Base-by-base conservation (phyloP, 768 basidiomycete genomes). In the Lactarius quietus region DNA sequence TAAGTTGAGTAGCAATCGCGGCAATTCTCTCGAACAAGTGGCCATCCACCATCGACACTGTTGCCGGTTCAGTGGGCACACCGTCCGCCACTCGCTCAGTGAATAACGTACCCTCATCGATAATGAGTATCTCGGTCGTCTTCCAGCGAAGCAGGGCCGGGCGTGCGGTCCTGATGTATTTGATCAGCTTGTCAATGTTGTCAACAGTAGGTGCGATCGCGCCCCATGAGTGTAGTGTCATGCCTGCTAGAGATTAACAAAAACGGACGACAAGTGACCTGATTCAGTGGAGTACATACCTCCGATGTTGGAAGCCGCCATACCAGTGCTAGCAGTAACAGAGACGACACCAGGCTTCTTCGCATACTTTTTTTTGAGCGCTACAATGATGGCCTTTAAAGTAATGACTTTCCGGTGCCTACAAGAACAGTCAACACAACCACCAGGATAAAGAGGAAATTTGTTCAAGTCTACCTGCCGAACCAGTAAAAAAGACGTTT, bases 21-120 rank as follows among this genome's bases (percentile, higher is more conserved):
- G 80, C 79, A 5, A 89, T 78, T 63, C 82, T 87, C 69, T 89
- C 83, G 61, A 88, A 86, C 15, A 85, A 69, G 23, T 79, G 73
- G 1, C 82, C 87, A 69, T 89, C 86, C 17, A 90, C 80, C 88
- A 89, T 89, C 1, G 88, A 89, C 1, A 87, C 86, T 89, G 9
- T 23, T 28, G 0, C 29, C 18, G 15, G 23, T 28, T 54, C 51
- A 10, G 56, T 41, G 28, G 23, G 29, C 5, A 23, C 38, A n/a
- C n/a, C n/a, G n/a, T 35, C 38, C 38, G 15, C n/a, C 10, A 1
- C 28, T 26, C 7, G 3, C 5, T 2, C n/a, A 23, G 38, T 18
- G 10, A 12, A 23, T 3, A 17, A 33, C 23, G 64, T 59, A 85
- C 87, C 80, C 75, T 89, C 87, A 68, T 89, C 88, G 29, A 89